phyloP scores from a whole-genome alignment of 2,329 filamentous ascomycete species.

The Colletotrichum filicis region DNA sequence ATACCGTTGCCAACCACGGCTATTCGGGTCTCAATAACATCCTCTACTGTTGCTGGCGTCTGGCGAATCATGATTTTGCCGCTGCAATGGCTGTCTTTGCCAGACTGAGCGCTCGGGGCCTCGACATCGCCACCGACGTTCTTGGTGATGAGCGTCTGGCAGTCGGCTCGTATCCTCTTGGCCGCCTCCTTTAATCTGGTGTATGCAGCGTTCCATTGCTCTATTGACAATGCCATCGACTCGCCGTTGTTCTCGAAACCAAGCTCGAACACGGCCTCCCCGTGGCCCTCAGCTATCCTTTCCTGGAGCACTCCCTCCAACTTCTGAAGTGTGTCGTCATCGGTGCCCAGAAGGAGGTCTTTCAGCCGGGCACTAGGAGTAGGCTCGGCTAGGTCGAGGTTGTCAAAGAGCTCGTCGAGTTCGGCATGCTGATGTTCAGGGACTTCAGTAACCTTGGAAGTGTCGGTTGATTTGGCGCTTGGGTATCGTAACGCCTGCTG shows the following conservation, averaged over 20 bases:
- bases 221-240: slow-evolving; percentile 78
- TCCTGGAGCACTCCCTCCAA: slow-evolving; percentile 74
- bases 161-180: slow-evolving; percentile 75
- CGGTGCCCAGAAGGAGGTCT: slow-evolving; percentile 75
- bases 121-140: slow-evolving; percentile 86
- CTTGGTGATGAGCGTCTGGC: slow-evolving; percentile 86
- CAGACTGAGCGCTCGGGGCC: slow-evolving; percentile 67
- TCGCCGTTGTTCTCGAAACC: slow-evolving; percentile 92
- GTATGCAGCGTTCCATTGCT: slow-evolving; percentile 81
- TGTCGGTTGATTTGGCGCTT: slow-evolving; percentile 44
- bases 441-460: slow-evolving; percentile 42
- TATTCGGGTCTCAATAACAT: slow-evolving; percentile 95
- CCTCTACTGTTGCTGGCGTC: slow-evolving; percentile 78
- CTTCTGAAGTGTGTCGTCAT: slow-evolving; percentile 70
- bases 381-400: slow-evolving; percentile 82
- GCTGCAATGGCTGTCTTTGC: slow-evolving; percentile 78
- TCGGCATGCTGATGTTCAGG: slow-evolving; percentile 78
- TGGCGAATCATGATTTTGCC: slow-evolving; percentile 90
- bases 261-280: slow-evolving; percentile 91
- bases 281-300: slow-evolving; percentile 83
- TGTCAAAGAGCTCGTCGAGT: slow-evolving; percentile 91
- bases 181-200: slow-evolving; percentile 74
- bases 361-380: slow-evolving; percentile 74
- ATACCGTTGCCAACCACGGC: slow-evolving; percentile 94
- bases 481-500: slow-evolving; percentile 83